These are phyloP conservation scores for Cicer yamashitae DNA, from an alignment of 306 rosid genomes.

Conservation along the genomic window DNA sequence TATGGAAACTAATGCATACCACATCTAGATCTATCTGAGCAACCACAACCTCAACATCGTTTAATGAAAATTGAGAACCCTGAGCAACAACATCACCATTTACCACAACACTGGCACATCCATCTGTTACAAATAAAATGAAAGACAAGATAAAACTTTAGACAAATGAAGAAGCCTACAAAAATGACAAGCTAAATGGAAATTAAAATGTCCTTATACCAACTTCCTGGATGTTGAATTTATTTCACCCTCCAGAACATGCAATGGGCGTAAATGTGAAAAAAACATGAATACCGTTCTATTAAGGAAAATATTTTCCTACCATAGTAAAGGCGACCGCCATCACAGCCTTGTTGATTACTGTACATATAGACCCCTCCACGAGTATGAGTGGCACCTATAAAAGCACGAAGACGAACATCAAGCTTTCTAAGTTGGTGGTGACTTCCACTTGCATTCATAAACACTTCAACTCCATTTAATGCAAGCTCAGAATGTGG, in stretches of 20 bases:
- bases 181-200: slow-evolving; percentile 34
- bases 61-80: slow-evolving; percentile 96
- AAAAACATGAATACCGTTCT: background rate
- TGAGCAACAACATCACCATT: slow-evolving; percentile 93
- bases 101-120: slow-evolving; percentile 84
- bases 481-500: slow-evolving; percentile 92
- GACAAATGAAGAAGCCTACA: slow-evolving; percentile 21
- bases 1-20: slow-evolving; percentile 57
- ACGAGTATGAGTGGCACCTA: slow-evolving; percentile 83
- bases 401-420: slow-evolving; percentile 87
- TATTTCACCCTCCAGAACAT: slow-evolving; percentile 25
- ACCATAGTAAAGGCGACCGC: slow-evolving; percentile 97
- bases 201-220: slow-evolving; percentile 27
- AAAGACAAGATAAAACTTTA: slow-evolving; percentile 18
- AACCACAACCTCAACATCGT: slow-evolving; percentile 82
- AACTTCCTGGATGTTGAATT: slow-evolving; percentile 29
- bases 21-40: slow-evolving; percentile 92
- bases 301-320: slow-evolving; percentile 24
- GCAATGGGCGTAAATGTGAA: slow-evolving; percentile 20
- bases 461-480: slow-evolving; percentile 96
- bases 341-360: slow-evolving; percentile 97
- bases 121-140: slow-evolving; percentile 64
- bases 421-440: slow-evolving; percentile 98
- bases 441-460: slow-evolving; percentile 99
- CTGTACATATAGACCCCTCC: slow-evolving; percentile 98